A percentile compares a stretch with the other conserved stretches of the same genome.
Evolutionary conservation across 2,329 filamentous ascomycete genomes (phyloP).

Genomic region (Nemania sp.): DNA sequence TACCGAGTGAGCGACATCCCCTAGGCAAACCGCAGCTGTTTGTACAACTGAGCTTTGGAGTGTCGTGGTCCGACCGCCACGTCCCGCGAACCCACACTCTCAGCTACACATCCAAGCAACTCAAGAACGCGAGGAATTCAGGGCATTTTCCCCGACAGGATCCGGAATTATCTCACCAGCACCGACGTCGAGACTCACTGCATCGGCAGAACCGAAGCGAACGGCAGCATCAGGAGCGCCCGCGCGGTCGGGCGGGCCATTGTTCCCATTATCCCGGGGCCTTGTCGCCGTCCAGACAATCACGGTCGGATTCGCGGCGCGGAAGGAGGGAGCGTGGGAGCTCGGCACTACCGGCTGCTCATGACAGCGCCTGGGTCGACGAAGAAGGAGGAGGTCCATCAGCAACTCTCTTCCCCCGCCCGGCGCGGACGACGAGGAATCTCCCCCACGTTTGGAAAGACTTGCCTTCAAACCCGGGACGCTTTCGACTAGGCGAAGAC

Average conservation of each 20-base stretch:
- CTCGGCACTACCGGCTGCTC: conserved; percentile 55
- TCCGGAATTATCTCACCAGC: conserved; percentile 41
- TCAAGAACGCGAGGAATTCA: conserved; percentile 46
- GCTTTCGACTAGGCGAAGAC: conserved; percentile 53
- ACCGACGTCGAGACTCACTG: conserved; percentile 26
- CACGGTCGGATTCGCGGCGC: conserved; percentile 33
- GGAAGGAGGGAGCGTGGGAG: conserved; percentile 50
- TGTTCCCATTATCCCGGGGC: background rate
- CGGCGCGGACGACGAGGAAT: conserved; percentile 25
- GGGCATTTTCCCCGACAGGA: conserved; percentile 50
- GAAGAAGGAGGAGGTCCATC: conserved; percentile 41
- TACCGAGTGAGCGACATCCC: conserved; percentile 35
- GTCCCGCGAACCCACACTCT: conserved; percentile 50
- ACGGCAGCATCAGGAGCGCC: conserved; percentile 25
- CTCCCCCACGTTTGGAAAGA: conserved; percentile 47
- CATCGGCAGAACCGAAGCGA: conserved; percentile 27
- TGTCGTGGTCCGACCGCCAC: conserved; percentile 54
- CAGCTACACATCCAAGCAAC: conserved; percentile 52
- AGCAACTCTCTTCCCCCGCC: conserved; percentile 36
- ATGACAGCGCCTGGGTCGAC: conserved; percentile 53
- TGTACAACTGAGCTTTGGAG: conserved; percentile 56
- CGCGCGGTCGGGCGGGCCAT: conserved; percentile 25
- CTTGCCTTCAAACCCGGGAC: conserved; percentile 46
- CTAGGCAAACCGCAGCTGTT: conserved; percentile 51
- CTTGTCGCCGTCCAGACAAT: conserved; percentile 25